These are phyloP conservation scores for Erodium texanum DNA, from an alignment of 441 rosid genomes.

Conservation along the genomic window DNA sequence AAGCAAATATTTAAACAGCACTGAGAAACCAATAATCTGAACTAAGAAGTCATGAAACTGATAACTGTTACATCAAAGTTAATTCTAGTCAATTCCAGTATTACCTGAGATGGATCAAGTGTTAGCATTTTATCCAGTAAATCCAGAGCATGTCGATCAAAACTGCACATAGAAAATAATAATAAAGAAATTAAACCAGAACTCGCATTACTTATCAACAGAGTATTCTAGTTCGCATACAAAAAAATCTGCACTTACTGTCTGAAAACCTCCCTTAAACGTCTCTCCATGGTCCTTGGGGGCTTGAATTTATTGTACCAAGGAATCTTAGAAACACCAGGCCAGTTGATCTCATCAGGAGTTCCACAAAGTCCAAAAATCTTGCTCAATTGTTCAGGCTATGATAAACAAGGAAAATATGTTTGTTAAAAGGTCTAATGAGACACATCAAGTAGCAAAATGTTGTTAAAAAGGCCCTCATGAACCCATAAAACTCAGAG, in stretches of 20 bases:
- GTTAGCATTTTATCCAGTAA: conserved; percentile 82
- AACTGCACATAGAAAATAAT: conserved; percentile 29
- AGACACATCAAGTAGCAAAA: neutral
- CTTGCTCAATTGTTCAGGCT: conserved; percentile 89
- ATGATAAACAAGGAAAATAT: conserved; percentile 17
- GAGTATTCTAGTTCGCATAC: neutral
- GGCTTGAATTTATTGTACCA: conserved; percentile 90
- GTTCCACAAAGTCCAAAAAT: conserved; percentile 93
- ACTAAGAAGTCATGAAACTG: neutral
- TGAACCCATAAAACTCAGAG: neutral
- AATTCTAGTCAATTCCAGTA: conserved; percentile 1
- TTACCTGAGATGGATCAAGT: conserved; percentile 93
- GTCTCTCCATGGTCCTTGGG: conserved; percentile 68
- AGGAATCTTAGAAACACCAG: conserved; percentile 82
- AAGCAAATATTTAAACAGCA: neutral
- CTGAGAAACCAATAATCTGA: neutral
- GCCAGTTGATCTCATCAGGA: conserved; percentile 89
- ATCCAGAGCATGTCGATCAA: conserved; percentile 91
- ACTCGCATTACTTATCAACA: neutral
- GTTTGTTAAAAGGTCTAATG: neutral
- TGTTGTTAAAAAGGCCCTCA: neutral
- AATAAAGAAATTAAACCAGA: neutral
- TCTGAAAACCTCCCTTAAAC: conserved; percentile 73
- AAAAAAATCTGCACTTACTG: conserved; percentile 82
- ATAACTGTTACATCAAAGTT: neutral